Percentiles rank a stretch among this genome's conserved stretches.
Evolutionary conservation across 768 basidiomycete species (phyloP).

Genomic region (Albatrellus ellisii): DNA sequence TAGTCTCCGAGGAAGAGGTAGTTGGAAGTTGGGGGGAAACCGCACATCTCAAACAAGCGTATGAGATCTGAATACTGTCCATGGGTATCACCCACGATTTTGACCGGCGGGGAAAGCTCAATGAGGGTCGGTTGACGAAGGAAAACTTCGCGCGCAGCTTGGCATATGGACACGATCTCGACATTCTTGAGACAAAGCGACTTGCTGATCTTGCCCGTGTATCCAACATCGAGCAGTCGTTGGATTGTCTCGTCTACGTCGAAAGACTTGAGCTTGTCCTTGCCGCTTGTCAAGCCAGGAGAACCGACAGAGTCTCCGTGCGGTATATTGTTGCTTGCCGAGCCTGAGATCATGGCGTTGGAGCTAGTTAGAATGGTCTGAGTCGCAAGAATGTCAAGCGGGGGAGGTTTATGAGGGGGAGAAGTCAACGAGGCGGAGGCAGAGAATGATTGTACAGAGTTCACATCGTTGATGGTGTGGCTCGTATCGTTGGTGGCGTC

Average conservation of each 20-base stretch:
- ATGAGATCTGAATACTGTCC: slow-evolving; percentile 99
- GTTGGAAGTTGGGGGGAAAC: slow-evolving; percentile 93
- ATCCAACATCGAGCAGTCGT: slow-evolving; percentile 90
- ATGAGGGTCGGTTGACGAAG: slow-evolving; percentile 93
- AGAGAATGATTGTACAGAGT: slow-evolving; percentile 23
- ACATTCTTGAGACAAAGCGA: slow-evolving; percentile 90
- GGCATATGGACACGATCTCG: slow-evolving; percentile 90
- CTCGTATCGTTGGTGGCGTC: slow-evolving; percentile 6
- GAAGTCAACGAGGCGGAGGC: slow-evolving; percentile 14
- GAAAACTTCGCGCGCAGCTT: slow-evolving; percentile 92
- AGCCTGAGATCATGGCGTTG: slow-evolving; percentile 27
- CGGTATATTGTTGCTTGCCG: slow-evolving; percentile 28
- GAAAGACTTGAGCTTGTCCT: slow-evolving; percentile 54
- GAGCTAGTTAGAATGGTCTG: slow-evolving; percentile 71
- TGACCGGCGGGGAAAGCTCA: slow-evolving; percentile 94
- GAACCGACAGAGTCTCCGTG: slow-evolving; percentile 23
- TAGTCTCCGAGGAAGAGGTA: slow-evolving; percentile 99
- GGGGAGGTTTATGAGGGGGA: slow-evolving; percentile 28
- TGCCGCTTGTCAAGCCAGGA: slow-evolving; percentile 26
- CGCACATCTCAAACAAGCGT: slow-evolving; percentile 98
- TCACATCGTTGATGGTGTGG: slow-evolving; percentile 14
- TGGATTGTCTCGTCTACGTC: slow-evolving; percentile 99
- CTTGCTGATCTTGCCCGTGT: slow-evolving; percentile 96
- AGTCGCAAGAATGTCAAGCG: slow-evolving; percentile 69
- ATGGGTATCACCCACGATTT: slow-evolving; percentile 98